phyloP scores from a whole-genome alignment of 495 filamentous ascomycete species.

The Hyaloscypha finlandica region DNA sequence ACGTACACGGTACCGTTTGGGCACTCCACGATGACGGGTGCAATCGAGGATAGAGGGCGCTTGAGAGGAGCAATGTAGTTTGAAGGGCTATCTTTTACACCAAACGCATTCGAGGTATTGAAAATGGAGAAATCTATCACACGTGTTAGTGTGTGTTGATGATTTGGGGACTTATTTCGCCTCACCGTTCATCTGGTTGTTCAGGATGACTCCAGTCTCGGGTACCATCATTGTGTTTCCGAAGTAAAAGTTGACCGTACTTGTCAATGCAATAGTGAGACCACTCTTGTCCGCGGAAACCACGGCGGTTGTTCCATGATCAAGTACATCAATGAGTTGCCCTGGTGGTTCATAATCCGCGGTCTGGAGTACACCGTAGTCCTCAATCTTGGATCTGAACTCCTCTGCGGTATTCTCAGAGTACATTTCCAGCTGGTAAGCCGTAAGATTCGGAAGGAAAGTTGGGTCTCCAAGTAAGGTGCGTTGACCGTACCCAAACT shows the following conservation, averaged over 20 bases:
- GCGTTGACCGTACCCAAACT: constrained; percentile 79
- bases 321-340: constrained; percentile 57
- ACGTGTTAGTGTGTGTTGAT: no score
- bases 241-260: constrained; percentile 83
- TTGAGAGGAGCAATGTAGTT: constrained; percentile 34
- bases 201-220: constrained; percentile 81
- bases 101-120: background rate
- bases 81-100: no score
- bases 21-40: constrained; percentile 73
- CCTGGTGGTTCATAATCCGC: constrained; percentile 69
- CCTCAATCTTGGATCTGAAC: constrained; percentile 67
- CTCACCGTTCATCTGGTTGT: constrained; percentile 80
- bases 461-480: constrained; percentile 72
- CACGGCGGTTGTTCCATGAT: constrained; percentile 73
- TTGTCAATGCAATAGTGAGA: constrained; percentile 70
- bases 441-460: constrained; percentile 62
- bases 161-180: background rate
- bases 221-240: constrained; percentile 76
- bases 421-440: constrained; percentile 67
- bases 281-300: constrained; percentile 68
- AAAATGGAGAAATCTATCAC: no score
- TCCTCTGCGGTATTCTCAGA: constrained; percentile 53
- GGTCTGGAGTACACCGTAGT: constrained; percentile 63
- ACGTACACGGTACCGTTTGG: constrained; percentile 67
- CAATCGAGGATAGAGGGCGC: constrained; percentile 77